phyloP scores from a whole-genome alignment of 768 basidiomycete genomes.

The Suillus weaverae region DNA sequence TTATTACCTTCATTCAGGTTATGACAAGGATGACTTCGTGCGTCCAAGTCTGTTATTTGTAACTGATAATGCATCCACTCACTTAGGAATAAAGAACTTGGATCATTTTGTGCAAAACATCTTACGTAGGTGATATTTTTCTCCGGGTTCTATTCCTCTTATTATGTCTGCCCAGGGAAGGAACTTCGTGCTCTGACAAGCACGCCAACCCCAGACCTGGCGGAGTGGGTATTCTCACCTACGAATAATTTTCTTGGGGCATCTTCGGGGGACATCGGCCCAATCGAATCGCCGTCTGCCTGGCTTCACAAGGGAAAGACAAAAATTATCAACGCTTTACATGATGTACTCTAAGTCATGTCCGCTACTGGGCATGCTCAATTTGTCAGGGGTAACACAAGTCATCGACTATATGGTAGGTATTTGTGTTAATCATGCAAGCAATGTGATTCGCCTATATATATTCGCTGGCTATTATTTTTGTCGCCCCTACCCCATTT shows the following conservation, averaged over 20 bases:
- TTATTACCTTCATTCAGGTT: constrained; percentile 33
- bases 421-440: too few relatives aligned
- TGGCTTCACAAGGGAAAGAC: not conserved
- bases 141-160: not conserved
- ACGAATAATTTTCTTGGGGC: constrained; percentile 37
- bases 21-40: constrained; percentile 73
- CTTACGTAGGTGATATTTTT: constrained; percentile 45
- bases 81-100: constrained; percentile 43
- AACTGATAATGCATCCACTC: not conserved
- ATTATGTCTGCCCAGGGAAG: constrained; percentile 36
- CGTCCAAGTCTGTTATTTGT: constrained; percentile 17
- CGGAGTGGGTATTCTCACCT: constrained; percentile 56
- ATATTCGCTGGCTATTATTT: too few relatives aligned
- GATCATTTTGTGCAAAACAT: constrained; percentile 71
- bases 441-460: too few relatives aligned
- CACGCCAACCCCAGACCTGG: constrained; percentile 53
- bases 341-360: too few relatives aligned
- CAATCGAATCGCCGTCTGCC: not conserved
- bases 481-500: too few relatives aligned
- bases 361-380: too few relatives aligned
- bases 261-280: not conserved
- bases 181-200: constrained; percentile 66
- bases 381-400: too few relatives aligned
- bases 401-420: too few relatives aligned
- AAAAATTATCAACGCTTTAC: not conserved